Conservation (phyloP, 2,329 filamentous ascomycete genomes). For the Orbilia javanica region DNA sequence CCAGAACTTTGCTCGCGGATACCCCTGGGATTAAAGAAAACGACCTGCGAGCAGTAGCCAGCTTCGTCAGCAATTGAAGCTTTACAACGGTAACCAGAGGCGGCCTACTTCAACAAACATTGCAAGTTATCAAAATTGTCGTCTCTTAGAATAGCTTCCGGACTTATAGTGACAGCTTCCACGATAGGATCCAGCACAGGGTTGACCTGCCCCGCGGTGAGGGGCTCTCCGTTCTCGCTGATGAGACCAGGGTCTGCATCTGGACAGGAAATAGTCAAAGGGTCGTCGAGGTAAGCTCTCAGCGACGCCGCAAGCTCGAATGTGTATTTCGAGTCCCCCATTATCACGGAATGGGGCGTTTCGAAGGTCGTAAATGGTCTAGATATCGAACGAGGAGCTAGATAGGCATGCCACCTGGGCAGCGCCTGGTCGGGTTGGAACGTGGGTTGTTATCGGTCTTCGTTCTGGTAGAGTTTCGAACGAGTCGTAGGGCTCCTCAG, state of each 20-base stretch:
- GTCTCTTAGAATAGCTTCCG: conserved; percentile 84
- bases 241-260: conserved; percentile 86
- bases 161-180: conserved; percentile 90
- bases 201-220: conserved; percentile 84
- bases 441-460: background rate
- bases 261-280: conserved; percentile 81
- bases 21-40: conserved; percentile 82
- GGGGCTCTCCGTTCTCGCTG: conserved; percentile 85
- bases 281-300: conserved; percentile 96
- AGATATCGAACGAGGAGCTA: conserved; percentile 13
- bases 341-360: background rate
- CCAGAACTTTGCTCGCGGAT: conserved; percentile 90
- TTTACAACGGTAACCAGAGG: background rate
- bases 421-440: background rate
- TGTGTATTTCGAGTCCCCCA: conserved; percentile 64
- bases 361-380: background rate
- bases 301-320: conserved; percentile 98
- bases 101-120: conserved; percentile 87
- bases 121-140: conserved; percentile 91
- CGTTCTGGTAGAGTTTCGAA: background rate
- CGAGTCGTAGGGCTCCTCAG: background rate
- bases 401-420: conserved; percentile 10
- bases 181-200: conserved; percentile 89
- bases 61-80: conserved; percentile 7
- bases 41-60: conserved; percentile 72